Base-by-base conservation (phyloP, 345 rosid species). In the Ceriops decandra region DNA sequence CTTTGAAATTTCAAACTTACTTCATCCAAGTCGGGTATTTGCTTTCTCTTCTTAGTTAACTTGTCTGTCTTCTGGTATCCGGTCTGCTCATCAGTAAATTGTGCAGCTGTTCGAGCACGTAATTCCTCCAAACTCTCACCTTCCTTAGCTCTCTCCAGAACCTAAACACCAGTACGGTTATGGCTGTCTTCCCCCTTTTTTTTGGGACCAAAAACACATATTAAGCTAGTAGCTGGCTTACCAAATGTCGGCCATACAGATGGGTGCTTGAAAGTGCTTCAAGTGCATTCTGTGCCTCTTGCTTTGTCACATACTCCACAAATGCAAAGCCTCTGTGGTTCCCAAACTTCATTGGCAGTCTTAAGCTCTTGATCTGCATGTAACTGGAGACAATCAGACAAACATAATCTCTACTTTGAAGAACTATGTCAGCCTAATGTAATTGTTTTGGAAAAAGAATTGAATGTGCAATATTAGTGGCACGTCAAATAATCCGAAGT, bases 181-280 rank as follows among this genome's bases (percentile, higher is more conserved):
- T 8, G 49, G 13, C 56, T 7, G 51, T 54, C 7, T 33, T n/a
- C 10, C 3, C 24, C 28, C 42, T 30, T 27, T 36, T 8, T 59
- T 52, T 11, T 57, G 20, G 22, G 15, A 56, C 49, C 24, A 24
- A 20, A 24, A 24, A 19, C 21, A 57, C 57, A 49, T 30, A 6
- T 56, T 7, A 67, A 32, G 59, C 9, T 19, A 56, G 38, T 17
- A 68, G 13, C 64, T 6, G 57, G 69, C 85, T 72, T 83, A 93
- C 99, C 92, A 90, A 75, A 78, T 86, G 98, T 58, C 98, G 91
- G 56, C 96, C 98, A 24, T 91, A 90, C 21, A 91, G 77, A 83
- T 91, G 98, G 67, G 96, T 91, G 81, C 72, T 86, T 33, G 92
- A 76, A 67, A 88, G 88, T 51, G 92, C 82, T 54, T 87, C 69